A percentile compares a stretch with the other conserved stretches of the same genome.
Conservation (phyloP, 1,139 yeast species). For the Candida smagusa region DNA sequence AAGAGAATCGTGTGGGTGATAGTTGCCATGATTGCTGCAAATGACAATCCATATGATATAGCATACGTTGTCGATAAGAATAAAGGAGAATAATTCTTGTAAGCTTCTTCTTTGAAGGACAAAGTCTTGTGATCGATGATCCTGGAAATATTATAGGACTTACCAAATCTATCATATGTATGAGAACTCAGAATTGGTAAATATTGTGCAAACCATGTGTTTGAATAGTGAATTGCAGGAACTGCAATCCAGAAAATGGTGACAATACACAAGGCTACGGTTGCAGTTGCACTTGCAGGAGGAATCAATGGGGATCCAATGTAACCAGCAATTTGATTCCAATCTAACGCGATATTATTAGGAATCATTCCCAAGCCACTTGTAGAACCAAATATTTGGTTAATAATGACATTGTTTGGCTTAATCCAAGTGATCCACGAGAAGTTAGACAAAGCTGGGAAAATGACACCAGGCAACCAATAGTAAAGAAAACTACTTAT, state of each 20-base stretch:
- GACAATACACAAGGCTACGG: slow-evolving; percentile 34
- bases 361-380: slow-evolving; percentile 67
- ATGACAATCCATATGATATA: slow-evolving; percentile 58
- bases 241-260: slow-evolving; percentile 40
- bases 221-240: slow-evolving; percentile 41
- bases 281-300: slow-evolving; percentile 56
- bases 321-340: slow-evolving; percentile 52
- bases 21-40: slow-evolving; percentile 62
- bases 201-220: slow-evolving; percentile 43
- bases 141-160: slow-evolving; percentile 31
- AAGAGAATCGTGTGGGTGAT: slow-evolving; percentile 47
- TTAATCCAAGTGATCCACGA: slow-evolving; percentile 32
- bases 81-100: slow-evolving; percentile 53
- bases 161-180: slow-evolving; percentile 37
- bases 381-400: slow-evolving; percentile 59
- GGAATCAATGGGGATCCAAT: slow-evolving; percentile 66
- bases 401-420: slow-evolving; percentile 44
- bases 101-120: slow-evolving; percentile 46
- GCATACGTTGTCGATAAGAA: slow-evolving; percentile 63
- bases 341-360: slow-evolving; percentile 35
- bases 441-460: slow-evolving; percentile 20
- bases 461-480: slow-evolving; percentile 41
- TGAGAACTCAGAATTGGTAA: slow-evolving; percentile 41
- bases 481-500: slow-evolving; percentile 32
- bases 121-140: slow-evolving; percentile 40